Evolutionary conservation across 31 red algal genomes (phyloP), one percentile per base, ranked within the genome.

Genomic region (Porphyra umbilicalis): DNA sequence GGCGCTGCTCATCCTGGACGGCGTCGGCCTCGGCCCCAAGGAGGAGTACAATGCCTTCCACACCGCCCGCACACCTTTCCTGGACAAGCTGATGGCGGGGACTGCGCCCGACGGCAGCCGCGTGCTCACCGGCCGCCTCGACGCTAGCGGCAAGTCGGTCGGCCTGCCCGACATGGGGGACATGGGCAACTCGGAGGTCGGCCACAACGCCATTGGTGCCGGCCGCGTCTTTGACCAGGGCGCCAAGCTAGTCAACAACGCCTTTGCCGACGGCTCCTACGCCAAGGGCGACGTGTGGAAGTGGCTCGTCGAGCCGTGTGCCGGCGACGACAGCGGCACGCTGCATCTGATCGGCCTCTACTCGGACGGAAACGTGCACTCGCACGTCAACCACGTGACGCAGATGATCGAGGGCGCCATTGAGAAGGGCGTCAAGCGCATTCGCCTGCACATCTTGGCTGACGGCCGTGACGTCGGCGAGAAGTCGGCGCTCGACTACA

Each of bases 131-230:
- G 84, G 83, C 39, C 83, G 88, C 42, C 82, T 94, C 8, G 92
- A 94, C 33, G 94, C 94, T 6, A 92, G 89, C 16, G 94, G 94
- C 0, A 89, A 90, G 77, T 92, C 89, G 4, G 94, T 96, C 6
- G 94, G 94, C 18, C 81, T 96, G 36, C 94, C 94, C 32, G 84
- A 80, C 36, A 91, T 88, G 82, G 88, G 88, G 34, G 90, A 97
- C 75, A 93, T 97, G 88, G 94, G 94, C 11, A 97, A 97, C 84
- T 84, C 80, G 1, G 94, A 97, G 78, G 94, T 97, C 38, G 94
- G 94, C 42, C 94, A 97, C 81, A 92, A 93, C 37, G 90, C 90
- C 7, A 68, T 97, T 0, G 94, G 94, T 37, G 94, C 94, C 8
- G 94, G 94, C 34, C 89, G 94, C 35, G 89, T 97, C 57, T 92